Conservation (phyloP, 495 filamentous ascomycete genomes). For the Ramalina intermedia region DNA sequence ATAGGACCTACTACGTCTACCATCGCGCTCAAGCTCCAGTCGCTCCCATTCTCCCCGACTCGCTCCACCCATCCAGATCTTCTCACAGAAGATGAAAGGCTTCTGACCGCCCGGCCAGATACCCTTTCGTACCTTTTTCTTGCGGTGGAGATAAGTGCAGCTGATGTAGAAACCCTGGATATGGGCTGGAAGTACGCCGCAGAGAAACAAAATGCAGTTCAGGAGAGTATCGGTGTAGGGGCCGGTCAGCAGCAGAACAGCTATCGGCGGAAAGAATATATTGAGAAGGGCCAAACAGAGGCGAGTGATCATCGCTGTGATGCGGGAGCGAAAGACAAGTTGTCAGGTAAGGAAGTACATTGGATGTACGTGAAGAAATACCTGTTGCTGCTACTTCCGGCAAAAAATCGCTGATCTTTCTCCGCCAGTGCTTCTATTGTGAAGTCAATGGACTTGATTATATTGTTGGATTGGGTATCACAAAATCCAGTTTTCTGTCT, state of each 20-base stretch:
- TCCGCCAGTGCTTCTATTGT: too few species aligned
- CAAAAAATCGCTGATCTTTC: too few species aligned
- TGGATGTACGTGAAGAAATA: too few species aligned
- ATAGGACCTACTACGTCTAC: slow-evolving; percentile 7
- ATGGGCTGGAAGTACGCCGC: slow-evolving; percentile 25
- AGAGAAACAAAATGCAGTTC: slow-evolving; percentile 25
- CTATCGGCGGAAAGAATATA: slow-evolving; percentile 9
- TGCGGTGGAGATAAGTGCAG: slow-evolving; percentile 25
- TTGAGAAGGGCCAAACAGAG: slow-evolving; percentile 12
- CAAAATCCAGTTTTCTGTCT: too few species aligned
- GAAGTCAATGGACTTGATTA: too few species aligned
- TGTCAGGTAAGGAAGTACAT: too few species aligned
- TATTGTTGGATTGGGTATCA: too few species aligned
- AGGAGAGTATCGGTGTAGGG: slow-evolving; percentile 20
- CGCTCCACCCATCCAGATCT: slow-evolving; percentile 18
- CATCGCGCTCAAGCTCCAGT: slow-evolving; percentile 3
- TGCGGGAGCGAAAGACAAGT: too few species aligned
- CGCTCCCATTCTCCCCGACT: slow-evolving; percentile 10
- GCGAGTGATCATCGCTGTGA: slow-evolving; percentile 8
- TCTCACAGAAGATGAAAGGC: slow-evolving; percentile 14
- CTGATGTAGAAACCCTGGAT: slow-evolving; percentile 28
- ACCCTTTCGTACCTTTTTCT: slow-evolving; percentile 19
- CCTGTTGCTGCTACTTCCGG: too few species aligned
- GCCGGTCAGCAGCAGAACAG: slow-evolving; percentile 16
- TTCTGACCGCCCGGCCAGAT: slow-evolving; percentile 14